Percentiles rank a stretch among this genome's conserved stretches.
These are phyloP conservation scores for Claviceps monticola DNA, from an alignment of 2,329 filamentous ascomycete species.

Conservation along the genomic window DNA sequence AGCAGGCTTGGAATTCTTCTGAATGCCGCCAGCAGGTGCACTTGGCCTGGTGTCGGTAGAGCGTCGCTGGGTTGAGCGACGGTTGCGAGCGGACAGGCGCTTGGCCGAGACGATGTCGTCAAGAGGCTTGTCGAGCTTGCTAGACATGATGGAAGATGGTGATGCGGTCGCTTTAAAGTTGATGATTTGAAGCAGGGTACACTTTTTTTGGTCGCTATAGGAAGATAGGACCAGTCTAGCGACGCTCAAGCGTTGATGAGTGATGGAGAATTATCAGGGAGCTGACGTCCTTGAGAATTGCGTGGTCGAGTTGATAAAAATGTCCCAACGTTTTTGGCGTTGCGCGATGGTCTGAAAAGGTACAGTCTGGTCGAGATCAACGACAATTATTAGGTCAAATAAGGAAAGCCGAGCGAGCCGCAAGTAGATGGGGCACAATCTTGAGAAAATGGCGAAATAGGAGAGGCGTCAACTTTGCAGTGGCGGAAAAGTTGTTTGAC, in stretches of 20 bases:
- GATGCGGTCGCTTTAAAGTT: conserved; percentile 8
- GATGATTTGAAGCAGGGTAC: background rate
- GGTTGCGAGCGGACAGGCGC: conserved; percentile 39
- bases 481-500: background rate
- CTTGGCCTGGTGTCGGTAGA: conserved; percentile 38
- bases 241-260: background rate
- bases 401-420: background rate
- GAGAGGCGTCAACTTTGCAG: background rate
- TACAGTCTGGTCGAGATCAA: conserved; percentile 2
- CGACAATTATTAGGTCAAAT: background rate
- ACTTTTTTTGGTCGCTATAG: background rate
- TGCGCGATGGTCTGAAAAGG: conserved; percentile 1
- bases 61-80: conserved; percentile 36
- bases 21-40: conserved; percentile 71
- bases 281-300: background rate
- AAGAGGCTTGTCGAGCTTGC: conserved; percentile 92
- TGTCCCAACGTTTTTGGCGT: background rate
- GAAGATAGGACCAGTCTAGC: background rate
- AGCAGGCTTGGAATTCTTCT: conserved; percentile 56
- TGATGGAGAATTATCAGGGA: background rate
- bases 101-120: conserved; percentile 88
- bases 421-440: background rate
- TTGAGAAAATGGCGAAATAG: background rate
- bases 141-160: conserved; percentile 54
- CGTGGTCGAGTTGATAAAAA: background rate